Evolutionary conservation across 352 stramenopile species (phyloP), one percentile per base, ranked within the genome.

Genomic region (Phytophthora aleatoria): DNA sequence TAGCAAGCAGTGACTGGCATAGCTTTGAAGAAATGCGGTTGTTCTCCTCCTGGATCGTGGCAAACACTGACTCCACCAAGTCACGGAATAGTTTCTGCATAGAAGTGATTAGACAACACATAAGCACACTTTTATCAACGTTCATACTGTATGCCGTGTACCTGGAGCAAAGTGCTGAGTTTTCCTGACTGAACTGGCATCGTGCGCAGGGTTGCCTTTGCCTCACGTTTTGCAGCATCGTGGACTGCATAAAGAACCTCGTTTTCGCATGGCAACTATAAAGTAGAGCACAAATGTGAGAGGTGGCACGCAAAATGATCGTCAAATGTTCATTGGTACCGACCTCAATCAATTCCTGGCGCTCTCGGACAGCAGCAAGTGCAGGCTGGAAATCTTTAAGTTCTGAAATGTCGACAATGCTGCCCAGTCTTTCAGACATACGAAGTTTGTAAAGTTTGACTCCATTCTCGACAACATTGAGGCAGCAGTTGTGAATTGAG

Each of bases 51-150:
- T 83, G 67, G 58, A 91, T 87, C 30, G 80, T 85, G 3, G 69
- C 38, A 38, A 83, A 92, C 24, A 90, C 58, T 5, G 85, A 91
- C 30, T 87, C 71, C 16, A 94, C 72, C 28, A 91, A 71, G 35
- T 92, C 80, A 53, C 85, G 81, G 60, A 92, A 94, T 27, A 94
- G 62, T 91, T 91, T 92, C 82, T 94, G 49, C 15, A 49, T 41
- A 30, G 55, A 13, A 42, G 54, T 33, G 20, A 33, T 52, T 39
- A 57, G 38, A 59, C 36, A 57, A 51, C 3, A 60, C 20, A 50
- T 26, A 31, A 50, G 9, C 3, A 42, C 5, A 30, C 26, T 42
- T 30, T 11, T 16, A 5, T 20, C 20, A 20, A 20, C 20, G 28
- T 49, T 5, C 3, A 51, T 49, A 20, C 9, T 48, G 38, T 13